Evolutionary conservation across 768 basidiomycete genomes (phyloP), one percentile per base, ranked within the genome.

Genomic region (Gloeopeniophorella convolvens): DNA sequence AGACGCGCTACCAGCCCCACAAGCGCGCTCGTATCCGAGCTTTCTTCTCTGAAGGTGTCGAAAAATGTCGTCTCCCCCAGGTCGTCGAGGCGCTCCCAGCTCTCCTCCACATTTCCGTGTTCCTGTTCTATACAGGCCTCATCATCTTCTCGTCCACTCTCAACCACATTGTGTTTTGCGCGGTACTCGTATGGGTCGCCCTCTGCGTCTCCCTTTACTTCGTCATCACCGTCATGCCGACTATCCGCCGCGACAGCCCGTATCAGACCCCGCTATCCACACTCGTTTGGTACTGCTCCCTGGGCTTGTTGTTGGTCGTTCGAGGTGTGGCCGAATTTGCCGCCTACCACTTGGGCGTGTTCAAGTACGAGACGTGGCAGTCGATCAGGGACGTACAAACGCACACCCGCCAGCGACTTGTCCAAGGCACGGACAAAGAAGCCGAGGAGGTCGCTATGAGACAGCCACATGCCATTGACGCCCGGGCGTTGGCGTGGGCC

Each of bases 141-240:
- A 6, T 46, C 26, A 16, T 41, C 8, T 41, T 8, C 8, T 27
- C 16, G n/a, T 41, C 24, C 3, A 41, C 3, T 15, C n/a, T 27
- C 40, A 40, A 31, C 37, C n/a, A 13, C 28, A 15, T 1, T 42
- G 8, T 48, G n/a, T 26, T 2, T 52, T 13, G 45, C n/a, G n/a
- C n/a, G n/a, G n/a, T n/a, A n/a, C n/a, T n/a, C n/a, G n/a, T 50
- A 8, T 50, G 26, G 42, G 32, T 44, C 35, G 28, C 36, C 28
- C 0, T 37, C 5, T 28, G 21, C 11, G 11, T 50, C 15, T 3
- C 32, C 5, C n/a, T 44, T n/a, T n/a, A n/a, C n/a, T n/a, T n/a
- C n/a, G n/a, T n/a, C n/a, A n/a, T n/a, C n/a, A n/a, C n/a, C n/a
- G n/a, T n/a, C n/a, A n/a, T n/a, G n/a, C n/a, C n/a, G n/a, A n/a